These are phyloP conservation scores for Penicillium expansum DNA, from an alignment of 2,329 filamentous ascomycete genomes.

Conservation along the genomic window DNA sequence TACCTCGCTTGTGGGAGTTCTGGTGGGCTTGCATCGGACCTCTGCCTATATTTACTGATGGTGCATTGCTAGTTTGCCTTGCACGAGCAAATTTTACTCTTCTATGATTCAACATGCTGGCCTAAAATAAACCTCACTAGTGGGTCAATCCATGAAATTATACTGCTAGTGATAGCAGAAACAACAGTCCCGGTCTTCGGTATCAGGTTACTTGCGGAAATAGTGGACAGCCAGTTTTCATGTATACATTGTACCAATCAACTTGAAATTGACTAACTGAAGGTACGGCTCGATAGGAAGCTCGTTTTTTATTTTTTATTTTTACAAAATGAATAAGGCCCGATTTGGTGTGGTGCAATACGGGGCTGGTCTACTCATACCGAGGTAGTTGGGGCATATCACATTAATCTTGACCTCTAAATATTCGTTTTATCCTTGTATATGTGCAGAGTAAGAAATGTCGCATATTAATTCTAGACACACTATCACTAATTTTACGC, in stretches of 20 bases:
- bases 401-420: no score
- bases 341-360: constrained; percentile 3
- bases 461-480: neutral
- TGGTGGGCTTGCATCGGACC: neutral
- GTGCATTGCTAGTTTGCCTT: neutral
- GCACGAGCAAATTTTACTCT: no score
- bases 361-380: constrained; percentile 7
- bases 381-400: neutral
- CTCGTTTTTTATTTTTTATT: neutral
- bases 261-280: neutral
- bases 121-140: neutral
- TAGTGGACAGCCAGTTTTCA: neutral
- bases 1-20: neutral
- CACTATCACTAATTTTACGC: neutral
- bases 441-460: no score
- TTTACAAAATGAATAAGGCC: neutral
- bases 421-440: no score
- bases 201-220: neutral
- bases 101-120: neutral
- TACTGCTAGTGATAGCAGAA: neutral
- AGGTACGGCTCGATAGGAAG: neutral
- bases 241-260: neutral
- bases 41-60: neutral
- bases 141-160: neutral
- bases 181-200: neutral